Evolutionary conservation across 1,284 basidiomycete species (phyloP).

Genomic region (Sanghuangporus sanghuang): DNA sequence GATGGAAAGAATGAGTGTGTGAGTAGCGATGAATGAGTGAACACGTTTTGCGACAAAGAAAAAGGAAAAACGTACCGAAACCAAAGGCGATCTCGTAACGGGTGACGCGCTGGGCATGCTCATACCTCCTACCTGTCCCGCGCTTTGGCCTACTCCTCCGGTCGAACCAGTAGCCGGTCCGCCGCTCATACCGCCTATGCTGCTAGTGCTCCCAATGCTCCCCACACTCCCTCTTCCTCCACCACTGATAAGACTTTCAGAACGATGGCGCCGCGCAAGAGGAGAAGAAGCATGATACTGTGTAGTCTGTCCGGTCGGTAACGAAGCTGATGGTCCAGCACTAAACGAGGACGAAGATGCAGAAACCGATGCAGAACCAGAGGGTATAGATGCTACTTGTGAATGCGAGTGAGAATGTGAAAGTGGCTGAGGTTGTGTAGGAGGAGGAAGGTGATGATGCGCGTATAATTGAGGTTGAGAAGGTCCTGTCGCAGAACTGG

Average conservation of each 20-base stretch:
- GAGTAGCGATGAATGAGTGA: background rate
- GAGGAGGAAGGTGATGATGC: background rate
- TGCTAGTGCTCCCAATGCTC: background rate
- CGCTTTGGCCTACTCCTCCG: background rate
- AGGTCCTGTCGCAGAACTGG: background rate
- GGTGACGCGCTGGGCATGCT: background rate
- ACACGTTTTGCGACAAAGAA: background rate
- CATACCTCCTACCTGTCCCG: background rate
- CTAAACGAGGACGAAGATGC: background rate
- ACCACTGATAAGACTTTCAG: background rate
- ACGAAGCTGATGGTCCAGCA: background rate
- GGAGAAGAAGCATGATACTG: background rate
- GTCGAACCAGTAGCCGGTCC: background rate
- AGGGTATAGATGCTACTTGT: background rate
- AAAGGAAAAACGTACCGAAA: background rate
- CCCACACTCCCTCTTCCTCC: background rate
- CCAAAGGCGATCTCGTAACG: background rate
- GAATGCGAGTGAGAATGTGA: background rate
- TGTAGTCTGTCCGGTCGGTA: background rate
- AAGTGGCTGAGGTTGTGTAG: background rate
- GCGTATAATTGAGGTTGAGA: background rate
- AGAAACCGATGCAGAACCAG: background rate
- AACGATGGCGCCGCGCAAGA: background rate
- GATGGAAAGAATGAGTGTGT: background rate
- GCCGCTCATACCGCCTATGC: background rate